Percentiles rank a stretch among this genome's conserved stretches.
Conservation (phyloP, 192 early-diverging fungal genomes). For the Gamsiella multidivaricata region DNA sequence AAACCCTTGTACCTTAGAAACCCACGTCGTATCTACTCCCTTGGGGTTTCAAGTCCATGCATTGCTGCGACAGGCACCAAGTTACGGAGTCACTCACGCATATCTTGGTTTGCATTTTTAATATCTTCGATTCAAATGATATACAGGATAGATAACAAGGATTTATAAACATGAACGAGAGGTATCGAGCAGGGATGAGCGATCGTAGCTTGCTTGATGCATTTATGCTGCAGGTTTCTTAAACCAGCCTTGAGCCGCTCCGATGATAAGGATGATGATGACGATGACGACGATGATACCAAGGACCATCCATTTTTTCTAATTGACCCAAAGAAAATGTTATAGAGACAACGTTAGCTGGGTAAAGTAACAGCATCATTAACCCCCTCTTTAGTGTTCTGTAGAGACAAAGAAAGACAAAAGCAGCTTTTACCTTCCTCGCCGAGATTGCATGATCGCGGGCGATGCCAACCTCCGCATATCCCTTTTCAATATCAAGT, state of each 20-base stretch:
- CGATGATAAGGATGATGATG: conserved; percentile 35
- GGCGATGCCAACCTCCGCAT: conserved; percentile 7
- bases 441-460: conserved; percentile 14
- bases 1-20: too few relatives aligned
- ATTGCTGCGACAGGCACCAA: too few relatives aligned
- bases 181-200: too few relatives aligned
- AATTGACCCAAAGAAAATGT: background rate
- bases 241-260: conserved; percentile 42
- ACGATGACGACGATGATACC: conserved; percentile 30
- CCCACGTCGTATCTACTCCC: too few relatives aligned
- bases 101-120: background rate
- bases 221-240: background rate
- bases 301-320: conserved; percentile 43
- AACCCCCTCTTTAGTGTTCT: too few relatives aligned
- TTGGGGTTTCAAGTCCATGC: too few relatives aligned
- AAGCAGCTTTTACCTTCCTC: conserved; percentile 23
- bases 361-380: background rate
- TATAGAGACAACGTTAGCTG: background rate
- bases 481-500: conserved; percentile 33
- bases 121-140: background rate
- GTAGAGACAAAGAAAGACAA: too few relatives aligned
- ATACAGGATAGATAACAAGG: background rate
- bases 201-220: background rate
- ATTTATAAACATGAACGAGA: background rate
- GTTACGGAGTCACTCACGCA: too few relatives aligned